Evolutionary conservation across 768 basidiomycete species (phyloP), one percentile per base, ranked within the genome.

Genomic region (Calocybe cyanea): DNA sequence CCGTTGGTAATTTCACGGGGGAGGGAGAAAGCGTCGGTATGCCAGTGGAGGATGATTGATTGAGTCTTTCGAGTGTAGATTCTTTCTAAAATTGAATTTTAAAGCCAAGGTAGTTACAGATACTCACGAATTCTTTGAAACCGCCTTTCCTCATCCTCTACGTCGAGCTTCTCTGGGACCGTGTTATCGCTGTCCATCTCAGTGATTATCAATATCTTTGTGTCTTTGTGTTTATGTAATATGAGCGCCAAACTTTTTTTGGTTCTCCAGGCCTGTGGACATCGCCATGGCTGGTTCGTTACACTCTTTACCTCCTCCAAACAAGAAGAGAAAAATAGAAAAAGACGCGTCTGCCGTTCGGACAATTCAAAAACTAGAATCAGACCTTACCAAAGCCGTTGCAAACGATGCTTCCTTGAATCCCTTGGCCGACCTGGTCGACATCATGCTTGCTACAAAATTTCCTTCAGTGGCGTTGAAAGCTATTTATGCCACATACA

Each of bases 401-500:
- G 57, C 72, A 7, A 56, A 67, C 5, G 77, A 81, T 51, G 54
- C 69, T 11, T 88, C 91, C 15, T 71, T 96, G 34, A 97, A 96
- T 57, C 68, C 77, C 21, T 64, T 96, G 17, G 78, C 83, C 10
- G 87, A 92, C 61, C 79, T 96, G 7, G 61, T 92, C 43, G 68
- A 78, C 13, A 63, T 90, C 23, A 71, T 82, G 0, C 62, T 71
- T 23, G 61, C 67, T 14, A 61, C 72, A 1, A 55, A 68, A 33
- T 73, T 80, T 32, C 68, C 87, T 0, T 73, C 74, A 51, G 72
- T 78, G 21, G 76, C 81, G 11, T 86, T 71, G 14, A 92, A 87
- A 60, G 83, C 78, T 1, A 75, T 92, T 14, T 95, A 92, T 64
- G 84, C 91, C 0, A 62, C 87, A 4, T 93, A 95, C 62, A 70